Evolutionary conservation across 768 basidiomycete genomes (phyloP).

Genomic region (Auriculariales sp.): DNA sequence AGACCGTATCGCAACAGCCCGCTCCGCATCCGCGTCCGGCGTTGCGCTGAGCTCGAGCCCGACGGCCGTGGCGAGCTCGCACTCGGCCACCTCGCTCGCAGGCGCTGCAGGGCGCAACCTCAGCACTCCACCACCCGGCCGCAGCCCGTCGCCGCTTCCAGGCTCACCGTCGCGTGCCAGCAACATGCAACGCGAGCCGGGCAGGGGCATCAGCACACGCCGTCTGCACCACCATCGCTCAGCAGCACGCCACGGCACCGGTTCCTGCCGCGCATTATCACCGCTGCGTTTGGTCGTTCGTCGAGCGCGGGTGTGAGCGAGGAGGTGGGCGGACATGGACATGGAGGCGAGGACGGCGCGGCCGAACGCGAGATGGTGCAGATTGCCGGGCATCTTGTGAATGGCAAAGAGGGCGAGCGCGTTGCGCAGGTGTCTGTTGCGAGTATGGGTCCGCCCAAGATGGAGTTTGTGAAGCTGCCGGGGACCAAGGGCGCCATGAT

Average conservation of each 20-base stretch:
- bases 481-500: constrained; percentile 76
- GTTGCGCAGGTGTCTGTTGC: neutral
- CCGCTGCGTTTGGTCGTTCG: constrained; percentile 45
- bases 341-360: neutral
- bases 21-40: neutral
- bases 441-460: constrained; percentile 57
- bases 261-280: constrained; percentile 58
- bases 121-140: constrained; percentile 14
- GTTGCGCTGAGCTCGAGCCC: too few relatives aligned
- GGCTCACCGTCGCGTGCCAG: neutral
- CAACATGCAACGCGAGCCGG: constrained; percentile 2
- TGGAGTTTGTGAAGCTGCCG: constrained; percentile 86
- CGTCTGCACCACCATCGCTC: neutral
- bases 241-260: constrained; percentile 16
- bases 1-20: neutral
- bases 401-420: neutral
- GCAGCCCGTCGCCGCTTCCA: constrained; percentile 11
- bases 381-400: neutral
- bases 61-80: constrained; percentile 4
- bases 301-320: constrained; percentile 12
- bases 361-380: neutral
- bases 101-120: constrained; percentile 8
- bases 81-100: constrained; percentile 4
- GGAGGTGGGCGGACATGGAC: neutral
- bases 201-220: too few relatives aligned